Evolutionary conservation across 1,284 basidiomycete species (phyloP).

Genomic region (Heterobasidion irregulare): DNA sequence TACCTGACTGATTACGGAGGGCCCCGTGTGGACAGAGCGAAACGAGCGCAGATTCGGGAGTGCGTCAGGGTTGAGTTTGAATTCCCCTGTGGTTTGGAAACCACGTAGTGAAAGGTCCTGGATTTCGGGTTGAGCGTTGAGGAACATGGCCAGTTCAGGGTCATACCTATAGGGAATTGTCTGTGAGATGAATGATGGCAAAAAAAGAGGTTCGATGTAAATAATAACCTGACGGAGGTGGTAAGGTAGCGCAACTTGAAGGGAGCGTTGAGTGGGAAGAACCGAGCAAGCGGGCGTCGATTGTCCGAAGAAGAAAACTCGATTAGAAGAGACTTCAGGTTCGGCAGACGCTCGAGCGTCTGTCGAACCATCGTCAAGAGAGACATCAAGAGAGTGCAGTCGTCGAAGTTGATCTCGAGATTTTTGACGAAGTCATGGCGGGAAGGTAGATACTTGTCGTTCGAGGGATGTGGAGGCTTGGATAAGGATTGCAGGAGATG

Average conservation of each 20-base stretch:
- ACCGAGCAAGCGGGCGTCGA: conserved; percentile 32
- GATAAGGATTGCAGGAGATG: conserved; percentile 32
- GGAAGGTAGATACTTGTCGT: conserved; percentile 8
- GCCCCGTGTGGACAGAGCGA: conserved; percentile 45
- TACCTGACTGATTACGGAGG: conserved; percentile 27
- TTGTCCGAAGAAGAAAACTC: conserved; percentile 34
- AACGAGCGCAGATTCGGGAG: conserved; percentile 42
- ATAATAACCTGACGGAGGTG: conserved; percentile 39
- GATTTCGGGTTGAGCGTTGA: conserved; percentile 39
- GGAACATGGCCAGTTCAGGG: conserved; percentile 36
- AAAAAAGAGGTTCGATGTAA: not conserved
- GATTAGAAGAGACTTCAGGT: conserved; percentile 35
- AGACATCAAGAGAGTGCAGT: conserved; percentile 26
- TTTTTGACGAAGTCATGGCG: conserved; percentile 27
- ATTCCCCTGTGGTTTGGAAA: conserved; percentile 23
- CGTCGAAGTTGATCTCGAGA: conserved; percentile 33
- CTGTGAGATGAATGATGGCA: not conserved
- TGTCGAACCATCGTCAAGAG: conserved; percentile 39
- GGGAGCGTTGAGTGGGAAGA: conserved; percentile 26
- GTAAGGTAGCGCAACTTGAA: conserved; percentile 37
- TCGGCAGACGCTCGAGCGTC: conserved; percentile 28
- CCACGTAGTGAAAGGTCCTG: conserved; percentile 46
- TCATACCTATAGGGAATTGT: conserved; percentile 16
- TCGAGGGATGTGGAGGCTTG: conserved; percentile 13
- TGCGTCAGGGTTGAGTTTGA: conserved; percentile 29